Base-by-base conservation (phyloP, 495 filamentous ascomycete genomes). In the Staphylotrichum tortipilum region DNA sequence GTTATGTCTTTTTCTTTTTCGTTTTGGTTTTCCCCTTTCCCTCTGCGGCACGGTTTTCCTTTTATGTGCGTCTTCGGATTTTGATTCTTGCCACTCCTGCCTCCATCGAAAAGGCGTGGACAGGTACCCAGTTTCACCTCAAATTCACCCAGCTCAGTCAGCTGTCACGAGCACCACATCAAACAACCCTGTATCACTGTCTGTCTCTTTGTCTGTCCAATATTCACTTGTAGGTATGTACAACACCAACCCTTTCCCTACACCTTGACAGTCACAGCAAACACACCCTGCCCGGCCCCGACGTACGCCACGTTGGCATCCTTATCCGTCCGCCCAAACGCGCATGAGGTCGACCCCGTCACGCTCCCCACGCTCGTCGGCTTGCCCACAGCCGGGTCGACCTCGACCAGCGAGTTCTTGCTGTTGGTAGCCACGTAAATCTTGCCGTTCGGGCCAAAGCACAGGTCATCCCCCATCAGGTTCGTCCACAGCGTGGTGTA, bases 231-330 rank as follows among this genome's bases (percentile, higher is more conserved):
- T n/a, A n/a, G n/a, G n/a, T n/a, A n/a, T n/a, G n/a, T n/a, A n/a
- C n/a, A n/a, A n/a, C n/a, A n/a, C n/a, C 6, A 10, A 1, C 2
- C 21, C 23, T 14, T 18, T 17, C 23, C n/a, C 15, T 50, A 62
- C n/a, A 51, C 35, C 56, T 54, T 58, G 26, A 66, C 30, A 10
- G 53, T 61, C 14, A 65, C 53, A 22, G 64, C 62, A 58, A 57
- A 68, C 33, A 64, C 49, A 4, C 63, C 63, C 50, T 59, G 52
- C 5, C 54, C 55, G 24, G 50, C 66, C 10, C 62, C 58, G 7
- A 71, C 59, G 53, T 72, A 74, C 7, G 66, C 53, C 11, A 65
- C 61, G 44, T 66, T 61, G 49, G 57, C 61, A 50, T 74, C 70
- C 47, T 51, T 61, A 29, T 68, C 68, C 11, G 60, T 65, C 19